A percentile compares a stretch with the other conserved stretches of the same genome.
Evolutionary conservation across 129 eudicot species (phyloP).

Genomic region (Chrysanthemum lavandulifolium): DNA sequence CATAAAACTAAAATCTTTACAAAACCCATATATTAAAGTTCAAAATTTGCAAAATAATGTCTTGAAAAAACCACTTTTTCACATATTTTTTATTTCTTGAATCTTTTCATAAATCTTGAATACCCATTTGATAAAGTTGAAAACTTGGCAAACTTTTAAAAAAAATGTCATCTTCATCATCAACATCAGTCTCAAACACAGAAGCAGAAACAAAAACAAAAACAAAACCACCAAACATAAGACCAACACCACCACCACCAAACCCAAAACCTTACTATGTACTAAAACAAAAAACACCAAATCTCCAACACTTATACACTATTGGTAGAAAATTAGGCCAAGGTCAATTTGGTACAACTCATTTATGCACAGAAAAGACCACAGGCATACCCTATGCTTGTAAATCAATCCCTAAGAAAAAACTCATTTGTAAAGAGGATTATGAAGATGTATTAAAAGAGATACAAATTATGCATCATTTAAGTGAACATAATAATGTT

Average conservation of each 20-base stretch:
- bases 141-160: background rate
- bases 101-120: background rate
- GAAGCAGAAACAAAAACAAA: constrained; percentile 19
- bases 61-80: background rate
- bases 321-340: constrained; percentile 76
- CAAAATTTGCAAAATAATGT: background rate
- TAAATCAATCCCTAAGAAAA: constrained; percentile 83
- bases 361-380: constrained; percentile 73
- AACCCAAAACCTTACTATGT: constrained; percentile 57
- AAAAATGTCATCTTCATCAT: constrained; percentile 38
- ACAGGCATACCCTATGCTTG: constrained; percentile 65
- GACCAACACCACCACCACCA: constrained; percentile 29
- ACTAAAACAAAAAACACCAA: constrained; percentile 67
- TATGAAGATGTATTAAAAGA: constrained; percentile 91
- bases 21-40: background rate
- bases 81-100: background rate
- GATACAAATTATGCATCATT: constrained; percentile 97
- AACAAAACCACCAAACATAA: constrained; percentile 42
- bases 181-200: constrained; percentile 24
- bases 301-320: constrained; percentile 56
- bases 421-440: constrained; percentile 76
- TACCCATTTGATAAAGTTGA: constrained; percentile 32
- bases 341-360: constrained; percentile 92
- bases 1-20: constrained; percentile 16
- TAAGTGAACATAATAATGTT: constrained; percentile 73